These are phyloP conservation scores for Phanerochaete sordida DNA, from an alignment of 768 basidiomycete species.

Conservation along the genomic window DNA sequence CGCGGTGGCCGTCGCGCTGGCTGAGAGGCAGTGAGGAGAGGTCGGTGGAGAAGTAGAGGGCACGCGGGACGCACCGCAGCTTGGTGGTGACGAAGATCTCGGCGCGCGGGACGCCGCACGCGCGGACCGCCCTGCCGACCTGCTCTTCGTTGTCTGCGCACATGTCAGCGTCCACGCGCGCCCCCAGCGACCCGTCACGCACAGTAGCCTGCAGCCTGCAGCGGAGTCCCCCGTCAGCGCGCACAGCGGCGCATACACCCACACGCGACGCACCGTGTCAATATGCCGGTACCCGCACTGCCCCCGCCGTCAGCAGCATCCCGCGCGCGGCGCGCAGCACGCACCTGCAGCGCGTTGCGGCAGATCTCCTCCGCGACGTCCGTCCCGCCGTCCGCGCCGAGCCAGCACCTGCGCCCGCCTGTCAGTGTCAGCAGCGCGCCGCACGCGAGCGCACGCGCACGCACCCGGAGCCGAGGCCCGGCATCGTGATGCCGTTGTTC, in stretches of 20 bases:
- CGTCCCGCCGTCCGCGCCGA: conserved; percentile 1
- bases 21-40: not conserved
- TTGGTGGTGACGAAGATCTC: conserved; percentile 52
- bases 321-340: not conserved
- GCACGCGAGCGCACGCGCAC: not conserved
- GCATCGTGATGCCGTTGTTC: conserved; percentile 7
- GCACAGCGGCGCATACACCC: not conserved
- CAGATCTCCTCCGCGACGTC: conserved; percentile 5
- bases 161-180: not conserved
- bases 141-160: conserved; percentile 37
- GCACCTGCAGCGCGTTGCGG: conserved; percentile 8
- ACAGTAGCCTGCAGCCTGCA: conserved; percentile 5
- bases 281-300: conserved; percentile 11
- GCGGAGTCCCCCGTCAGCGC: not conserved
- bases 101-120: conserved; percentile 40
- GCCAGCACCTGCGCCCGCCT: conserved; percentile 3
- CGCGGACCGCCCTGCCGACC: conserved; percentile 44
- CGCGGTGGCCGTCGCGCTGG: conserved; percentile 17
- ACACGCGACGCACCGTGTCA: conserved; percentile 5
- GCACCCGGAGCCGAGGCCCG: conserved; percentile 5
- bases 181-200: not conserved
- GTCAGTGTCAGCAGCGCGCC: not conserved
- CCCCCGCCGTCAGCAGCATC: not conserved
- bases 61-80: conserved; percentile 30
- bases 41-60: not conserved